A percentile compares a stretch with the other conserved stretches of the same genome.
These are phyloP conservation scores for Fusarium ambrosium DNA, from an alignment of 2,329 filamentous ascomycete genomes.

Conservation along the genomic window DNA sequence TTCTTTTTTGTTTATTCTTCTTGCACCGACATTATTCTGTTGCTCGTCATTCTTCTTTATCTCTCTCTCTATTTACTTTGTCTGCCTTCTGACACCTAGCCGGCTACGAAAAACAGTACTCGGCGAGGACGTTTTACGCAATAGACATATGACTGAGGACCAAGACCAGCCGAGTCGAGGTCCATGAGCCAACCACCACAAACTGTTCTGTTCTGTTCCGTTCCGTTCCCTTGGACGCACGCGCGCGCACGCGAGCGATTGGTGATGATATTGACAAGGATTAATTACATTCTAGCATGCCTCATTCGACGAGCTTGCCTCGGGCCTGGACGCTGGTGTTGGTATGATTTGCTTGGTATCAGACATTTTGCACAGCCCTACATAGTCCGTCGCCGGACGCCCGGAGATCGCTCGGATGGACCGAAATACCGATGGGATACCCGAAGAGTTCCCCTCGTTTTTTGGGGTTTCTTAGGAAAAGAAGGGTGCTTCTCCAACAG, in stretches of 20 bases:
- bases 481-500: slow-evolving; percentile 21
- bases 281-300: not conserved
- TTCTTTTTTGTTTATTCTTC: slow-evolving; percentile 6
- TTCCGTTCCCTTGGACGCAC: not conserved
- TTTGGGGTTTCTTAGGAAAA: not conserved
- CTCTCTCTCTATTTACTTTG: slow-evolving; percentile 24
- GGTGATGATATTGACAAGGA: slow-evolving; percentile 29
- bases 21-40: slow-evolving; percentile 30
- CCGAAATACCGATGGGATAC: slow-evolving; percentile 14
- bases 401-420: slow-evolving; percentile 23
- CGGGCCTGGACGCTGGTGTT: not conserved
- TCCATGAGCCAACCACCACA: slow-evolving; percentile 43
- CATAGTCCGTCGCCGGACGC: slow-evolving; percentile 18
- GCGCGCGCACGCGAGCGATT: slow-evolving; percentile 9
- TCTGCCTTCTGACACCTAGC: slow-evolving; percentile 26
- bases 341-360: not conserved
- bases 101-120: slow-evolving; percentile 29
- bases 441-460: slow-evolving; percentile 1
- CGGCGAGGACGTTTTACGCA: slow-evolving; percentile 28
- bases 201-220: not conserved
- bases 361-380: not conserved
- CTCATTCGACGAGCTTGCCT: slow-evolving; percentile 1
- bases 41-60: slow-evolving; percentile 25
- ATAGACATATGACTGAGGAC: slow-evolving; percentile 47
- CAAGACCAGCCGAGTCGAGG: slow-evolving; percentile 44